These are phyloP conservation scores for Alternaria viburni DNA, from an alignment of 2,329 filamentous ascomycete species.

Conservation along the genomic window DNA sequence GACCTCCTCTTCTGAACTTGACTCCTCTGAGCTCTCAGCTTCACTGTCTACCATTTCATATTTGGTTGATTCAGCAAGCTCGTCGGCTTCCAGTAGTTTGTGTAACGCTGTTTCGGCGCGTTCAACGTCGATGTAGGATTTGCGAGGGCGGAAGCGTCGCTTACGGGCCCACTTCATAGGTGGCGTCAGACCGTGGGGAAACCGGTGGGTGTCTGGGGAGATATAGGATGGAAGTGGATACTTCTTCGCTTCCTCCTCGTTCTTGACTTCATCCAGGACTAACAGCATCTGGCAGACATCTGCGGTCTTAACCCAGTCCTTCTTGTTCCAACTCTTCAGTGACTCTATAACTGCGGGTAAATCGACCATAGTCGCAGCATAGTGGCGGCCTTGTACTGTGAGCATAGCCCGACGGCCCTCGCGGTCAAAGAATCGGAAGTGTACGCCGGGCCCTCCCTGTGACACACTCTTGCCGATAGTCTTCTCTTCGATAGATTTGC, in stretches of 20 bases:
- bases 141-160: conserved; percentile 80
- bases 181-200: conserved; percentile 85
- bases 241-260: conserved; percentile 57
- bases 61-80: conserved; percentile 59
- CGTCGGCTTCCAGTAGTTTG: conserved; percentile 73
- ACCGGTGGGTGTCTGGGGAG: conserved; percentile 70
- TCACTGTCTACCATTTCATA: conserved; percentile 64
- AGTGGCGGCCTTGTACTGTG: conserved; percentile 71
- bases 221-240: conserved; percentile 74
- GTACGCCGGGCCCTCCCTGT: conserved; percentile 76
- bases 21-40: conserved; percentile 53
- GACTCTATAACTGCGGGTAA: conserved; percentile 86
- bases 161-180: conserved; percentile 87
- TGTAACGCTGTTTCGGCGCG: conserved; percentile 83
- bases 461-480: conserved; percentile 71
- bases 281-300: conserved; percentile 91
- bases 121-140: conserved; percentile 83
- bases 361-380: conserved; percentile 81
- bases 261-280: conserved; percentile 72
- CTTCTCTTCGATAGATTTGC: conserved; percentile 75
- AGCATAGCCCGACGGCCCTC: conserved; percentile 77
- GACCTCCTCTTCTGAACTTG: conserved; percentile 45
- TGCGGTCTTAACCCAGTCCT: conserved; percentile 83
- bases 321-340: conserved; percentile 93
- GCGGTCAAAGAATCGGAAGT: conserved; percentile 77